A percentile compares a stretch with the other conserved stretches of the same genome.
Conservation (phyloP, 1,284 basidiomycete genomes). For the Ustilago shanxiensis region DNA sequence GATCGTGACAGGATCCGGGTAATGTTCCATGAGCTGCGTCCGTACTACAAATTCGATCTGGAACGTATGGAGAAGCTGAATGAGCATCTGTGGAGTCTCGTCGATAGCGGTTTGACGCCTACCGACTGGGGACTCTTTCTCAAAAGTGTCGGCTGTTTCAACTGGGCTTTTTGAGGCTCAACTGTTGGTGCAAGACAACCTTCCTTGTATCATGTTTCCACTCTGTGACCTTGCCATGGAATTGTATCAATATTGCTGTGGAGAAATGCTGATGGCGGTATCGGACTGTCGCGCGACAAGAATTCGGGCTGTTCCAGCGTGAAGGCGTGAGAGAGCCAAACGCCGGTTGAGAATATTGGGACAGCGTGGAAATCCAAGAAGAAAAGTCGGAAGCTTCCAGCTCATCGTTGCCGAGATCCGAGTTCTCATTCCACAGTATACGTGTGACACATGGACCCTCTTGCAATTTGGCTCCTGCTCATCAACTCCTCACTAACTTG, state of each 20-base stretch:
- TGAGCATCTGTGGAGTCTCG: slow-evolving; percentile 49
- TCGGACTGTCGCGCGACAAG: slow-evolving; percentile 22
- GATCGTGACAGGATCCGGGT: slow-evolving; percentile 38
- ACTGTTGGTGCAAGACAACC: neutral
- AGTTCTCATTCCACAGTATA: neutral
- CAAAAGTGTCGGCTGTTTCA: slow-evolving; percentile 53
- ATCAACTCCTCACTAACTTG: neutral
- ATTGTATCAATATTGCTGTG: neutral
- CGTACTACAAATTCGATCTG: slow-evolving; percentile 52
- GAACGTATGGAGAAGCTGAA: slow-evolving; percentile 45
- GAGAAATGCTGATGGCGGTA: too few relatives aligned
- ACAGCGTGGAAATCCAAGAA: slow-evolving; percentile 12
- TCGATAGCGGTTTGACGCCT: slow-evolving; percentile 41
- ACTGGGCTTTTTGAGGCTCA: slow-evolving; percentile 37
- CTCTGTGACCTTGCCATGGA: neutral
- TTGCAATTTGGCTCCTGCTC: neutral
- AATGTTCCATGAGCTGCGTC: slow-evolving; percentile 46
- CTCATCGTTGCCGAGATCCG: slow-evolving; percentile 36
- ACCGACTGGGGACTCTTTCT: slow-evolving; percentile 46
- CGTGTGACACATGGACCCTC: slow-evolving; percentile 19
- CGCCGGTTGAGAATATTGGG: neutral
- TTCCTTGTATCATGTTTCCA: neutral
- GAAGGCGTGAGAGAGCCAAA: too few relatives aligned
- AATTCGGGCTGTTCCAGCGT: neutral
- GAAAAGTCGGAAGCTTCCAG: slow-evolving; percentile 31